Base-by-base conservation (phyloP, 805 yeast genomes). In the Yarrowia sp. region DNA sequence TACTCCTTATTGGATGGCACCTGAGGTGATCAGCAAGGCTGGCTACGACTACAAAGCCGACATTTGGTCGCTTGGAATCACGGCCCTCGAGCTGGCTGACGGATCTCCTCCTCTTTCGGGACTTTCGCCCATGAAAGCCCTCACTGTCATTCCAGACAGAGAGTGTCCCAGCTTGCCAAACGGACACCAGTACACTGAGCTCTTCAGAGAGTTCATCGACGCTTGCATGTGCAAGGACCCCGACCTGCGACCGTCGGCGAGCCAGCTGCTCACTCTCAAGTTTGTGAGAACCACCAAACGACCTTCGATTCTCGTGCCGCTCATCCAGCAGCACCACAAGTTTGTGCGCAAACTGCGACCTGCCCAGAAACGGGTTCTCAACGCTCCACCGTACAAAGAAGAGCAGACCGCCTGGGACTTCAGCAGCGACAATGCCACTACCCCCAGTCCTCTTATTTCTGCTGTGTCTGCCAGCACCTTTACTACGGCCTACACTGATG, bases 1-100 rank as follows among this genome's bases (percentile, higher is more conserved):
- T 0, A 92, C 98, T 0, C 97, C 98, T 12, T 91, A 86, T 78
- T 93, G 98, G 98, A 93, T 94, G 98, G 98, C 99, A 0, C 99
- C 99, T 0, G 99, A 95, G 77, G 90, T 94, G n/a, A 94, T 95
- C 65, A 19, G 45, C 22, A 98, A 93, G 75, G 88, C 91, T 1
- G 97, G 95, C 0, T 92, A 95, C 77, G 84, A 90, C 75, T 90
- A 88, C 71, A 91, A 89, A 74, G 97, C 92, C 1, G 99, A 95
- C 76, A 90, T 95, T 67, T 95, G 99, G 99, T 92, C 97, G 0
- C 81, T 92, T 19, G 99, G 98, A 0, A 94, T 95, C 64, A 93
- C 98, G 0, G 87, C 91, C 0, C 89, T 91, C 74, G 99, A 95
- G 78, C 80, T 95, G 55, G 83, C 90, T 0, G 86, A 87, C 2